Evolutionary conservation across 768 basidiomycete species (phyloP), one percentile per base, ranked within the genome.

Genomic region (Kwoniella bestiolae): DNA sequence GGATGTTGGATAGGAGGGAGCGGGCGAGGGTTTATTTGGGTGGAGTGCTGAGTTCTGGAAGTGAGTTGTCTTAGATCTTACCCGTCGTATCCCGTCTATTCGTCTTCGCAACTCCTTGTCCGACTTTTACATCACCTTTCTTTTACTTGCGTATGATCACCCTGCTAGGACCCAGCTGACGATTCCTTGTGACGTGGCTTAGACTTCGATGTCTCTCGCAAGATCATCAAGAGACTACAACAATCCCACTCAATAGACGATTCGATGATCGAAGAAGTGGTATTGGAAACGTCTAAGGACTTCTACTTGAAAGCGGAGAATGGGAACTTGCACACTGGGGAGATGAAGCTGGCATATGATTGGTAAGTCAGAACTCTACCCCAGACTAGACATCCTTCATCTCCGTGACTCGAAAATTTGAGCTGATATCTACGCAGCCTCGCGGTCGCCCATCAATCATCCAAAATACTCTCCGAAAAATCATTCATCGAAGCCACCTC

Each of bases 401-500:
- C n/a, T n/a, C n/a, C n/a, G n/a, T n/a, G n/a, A n/a, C n/a, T n/a
- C n/a, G n/a, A n/a, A n/a, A n/a, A n/a, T n/a, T n/a, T n/a, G n/a
- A n/a, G 11, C n/a, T 9, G 25, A 26, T 9, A 28, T 51, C 3
- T 29, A 57, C 60, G 0, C 74, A 97, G 95, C 73, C 84, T 98
- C 59, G 84, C 88, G 55, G 90, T 97, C 12, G 88, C 91, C 1
- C 83, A 83, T 5, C 80, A 84, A 3, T 89, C 92, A 0, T 85
- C 87, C 18, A 84, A 83, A 0, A 84, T 94, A 60, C 70, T 80
- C 14, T 84, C 83, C 64, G 92, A 97, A 78, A 89, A 88, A 61
- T 90, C 92, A 60, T 99, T 97, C 81, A 96, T 99, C 67, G 94
- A 98, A 83, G 96, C 96, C 1, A 99, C 96, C 0, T 95, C 93